Evolutionary conservation across 768 basidiomycete species (phyloP), one percentile per base, ranked within the genome.

Genomic region (Mrakia blollopis): DNA sequence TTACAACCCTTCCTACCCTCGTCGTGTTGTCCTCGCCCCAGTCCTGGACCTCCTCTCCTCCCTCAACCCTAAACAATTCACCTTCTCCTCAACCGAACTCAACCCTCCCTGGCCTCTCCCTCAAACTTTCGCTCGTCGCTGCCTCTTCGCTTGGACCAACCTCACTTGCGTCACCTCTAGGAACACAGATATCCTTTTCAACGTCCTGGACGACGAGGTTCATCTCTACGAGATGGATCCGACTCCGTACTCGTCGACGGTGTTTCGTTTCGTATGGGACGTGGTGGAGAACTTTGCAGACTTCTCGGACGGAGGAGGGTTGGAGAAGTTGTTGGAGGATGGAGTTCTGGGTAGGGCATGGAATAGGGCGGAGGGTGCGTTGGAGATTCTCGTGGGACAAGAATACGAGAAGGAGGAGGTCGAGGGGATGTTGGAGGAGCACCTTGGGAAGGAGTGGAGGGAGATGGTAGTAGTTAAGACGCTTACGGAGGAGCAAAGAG

Each of bases 371-470:
- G 5, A 25, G 5, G 57, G 57, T 6, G 23, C 57, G n/a, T 25
- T 57, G 57, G 57, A 57, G 57, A 57, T 57, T 9, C 0, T 25
- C 0, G 57, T 57, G 0, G 28, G 25, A n/a, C 11, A 25, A 7
- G 57, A 57, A n/a, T 3, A 3, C n/a, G 57, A n/a, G 9, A 25
- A 28, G 57, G n/a, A n/a, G 57, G 23, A n/a, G 10, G 57, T 57
- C 4, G 57, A 57, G 57, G 28, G 10, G 25, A 25, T 13, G 61
- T 3, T 63, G 14, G 9, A 65, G 21, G 14, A 25, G 1, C 21
- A 8, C 0, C 9, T 76, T 18, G 35, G 80, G 79, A 52, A 75
- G 78, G 68, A 68, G 37, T 21, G 25, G 32, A 37, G 69, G 28
- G 32, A 39, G n/a, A 25, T 16, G 28, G 28, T 32, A 1, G 18